These are phyloP conservation scores for Boletus barrowsii DNA, from an alignment of 768 basidiomycete genomes.

Conservation along the genomic window DNA sequence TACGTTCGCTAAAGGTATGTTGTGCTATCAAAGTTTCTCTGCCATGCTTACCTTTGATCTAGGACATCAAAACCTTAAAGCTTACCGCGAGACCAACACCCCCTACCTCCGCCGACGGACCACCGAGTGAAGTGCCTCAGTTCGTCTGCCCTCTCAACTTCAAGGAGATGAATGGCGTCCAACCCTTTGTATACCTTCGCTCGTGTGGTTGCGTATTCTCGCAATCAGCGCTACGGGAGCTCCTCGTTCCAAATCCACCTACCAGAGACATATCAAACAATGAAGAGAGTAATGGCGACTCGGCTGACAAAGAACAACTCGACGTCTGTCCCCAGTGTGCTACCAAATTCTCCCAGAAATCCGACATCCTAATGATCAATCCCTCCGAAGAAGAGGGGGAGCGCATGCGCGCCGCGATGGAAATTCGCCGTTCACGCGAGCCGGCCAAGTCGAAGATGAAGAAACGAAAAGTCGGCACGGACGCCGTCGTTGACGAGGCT, in stretches of 20 bases:
- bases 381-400: slow-evolving; percentile 66
- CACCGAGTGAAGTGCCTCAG: slow-evolving; percentile 50
- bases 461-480: slow-evolving; percentile 59
- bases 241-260: slow-evolving; percentile 30
- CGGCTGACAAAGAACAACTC: slow-evolving; percentile 33
- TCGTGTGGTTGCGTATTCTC: slow-evolving; percentile 92
- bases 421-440: slow-evolving; percentile 52
- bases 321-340: slow-evolving; percentile 78
- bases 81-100: slow-evolving; percentile 73
- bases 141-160: slow-evolving; percentile 91
- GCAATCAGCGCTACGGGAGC: slow-evolving; percentile 73
- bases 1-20: slow-evolving; percentile 83
- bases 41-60: background rate
- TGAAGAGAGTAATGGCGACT: slow-evolving; percentile 26
- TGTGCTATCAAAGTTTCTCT: background rate
- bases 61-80: slow-evolving; percentile 85
- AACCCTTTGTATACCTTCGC: slow-evolving; percentile 84
- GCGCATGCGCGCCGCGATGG: slow-evolving; percentile 54
- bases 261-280: slow-evolving; percentile 20
- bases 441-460: slow-evolving; percentile 49
- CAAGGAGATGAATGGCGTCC: slow-evolving; percentile 91
- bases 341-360: slow-evolving; percentile 55
- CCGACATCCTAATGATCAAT: slow-evolving; percentile 65
- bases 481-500: slow-evolving; percentile 23
- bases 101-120: slow-evolving; percentile 27